Percentiles rank a stretch among this genome's conserved stretches.
These are phyloP conservation scores for Cladosporium sp. DNA, from an alignment of 2,329 filamentous ascomycete genomes.

Conservation along the genomic window DNA sequence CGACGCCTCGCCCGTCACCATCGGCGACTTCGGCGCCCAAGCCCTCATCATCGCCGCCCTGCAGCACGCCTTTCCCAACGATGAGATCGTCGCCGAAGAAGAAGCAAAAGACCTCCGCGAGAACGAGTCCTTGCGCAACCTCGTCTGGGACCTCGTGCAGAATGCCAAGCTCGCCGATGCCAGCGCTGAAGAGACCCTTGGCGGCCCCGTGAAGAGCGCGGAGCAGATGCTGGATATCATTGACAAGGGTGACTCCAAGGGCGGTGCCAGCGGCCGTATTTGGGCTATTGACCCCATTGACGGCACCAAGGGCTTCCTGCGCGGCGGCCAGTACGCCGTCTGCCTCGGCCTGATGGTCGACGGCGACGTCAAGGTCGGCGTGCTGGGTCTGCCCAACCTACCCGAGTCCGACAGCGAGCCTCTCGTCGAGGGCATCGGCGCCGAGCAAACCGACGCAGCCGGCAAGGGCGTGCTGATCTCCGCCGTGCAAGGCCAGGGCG, in stretches of 20 bases:
- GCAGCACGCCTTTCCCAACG: conserved; percentile 82
- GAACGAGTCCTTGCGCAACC: conserved; percentile 67
- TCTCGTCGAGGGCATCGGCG: conserved; percentile 70
- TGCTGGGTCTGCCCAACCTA: conserved; percentile 92
- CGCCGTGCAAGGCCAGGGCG: conserved; percentile 76
- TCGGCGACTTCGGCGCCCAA: conserved; percentile 97
- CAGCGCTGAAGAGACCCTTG: conserved; percentile 66
- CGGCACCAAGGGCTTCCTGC: conserved; percentile 94
- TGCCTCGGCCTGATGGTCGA: conserved; percentile 91
- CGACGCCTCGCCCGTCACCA: conserved; percentile 94
- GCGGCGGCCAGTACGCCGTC: conserved; percentile 95
- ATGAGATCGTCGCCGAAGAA: conserved; percentile 93
- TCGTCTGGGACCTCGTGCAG: conserved; percentile 83
- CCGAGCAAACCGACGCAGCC: conserved; percentile 70
- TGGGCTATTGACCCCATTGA: conserved; percentile 98
- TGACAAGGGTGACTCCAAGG: conserved; percentile 64
- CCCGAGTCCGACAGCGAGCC: conserved; percentile 77
- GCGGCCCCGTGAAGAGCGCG: conserved; percentile 65
- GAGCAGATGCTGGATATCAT: conserved; percentile 64
- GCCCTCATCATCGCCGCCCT: conserved; percentile 92
- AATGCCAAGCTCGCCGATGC: conserved; percentile 68
- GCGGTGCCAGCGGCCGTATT: conserved; percentile 74
- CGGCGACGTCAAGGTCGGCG: conserved; percentile 89
- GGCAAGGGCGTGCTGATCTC: conserved; percentile 87
- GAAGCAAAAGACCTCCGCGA: conserved; percentile 78